Base-by-base conservation (phyloP, 1,284 basidiomycete genomes). In the Irpex rosettiformis region DNA sequence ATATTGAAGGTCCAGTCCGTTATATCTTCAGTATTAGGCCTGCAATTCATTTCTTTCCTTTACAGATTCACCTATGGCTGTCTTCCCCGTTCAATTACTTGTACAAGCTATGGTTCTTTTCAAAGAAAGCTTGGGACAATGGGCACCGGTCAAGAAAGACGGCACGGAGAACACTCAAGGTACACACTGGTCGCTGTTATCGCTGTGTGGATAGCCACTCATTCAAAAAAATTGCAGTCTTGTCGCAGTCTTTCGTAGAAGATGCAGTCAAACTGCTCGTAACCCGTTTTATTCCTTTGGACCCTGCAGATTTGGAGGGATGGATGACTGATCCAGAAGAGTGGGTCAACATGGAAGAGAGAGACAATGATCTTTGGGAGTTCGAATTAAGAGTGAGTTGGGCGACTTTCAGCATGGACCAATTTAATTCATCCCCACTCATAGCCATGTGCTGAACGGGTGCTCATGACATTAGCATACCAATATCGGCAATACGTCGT, bases 261-360 rank as follows among this genome's bases (percentile, higher is more conserved):
- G 84, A 86, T 52, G 90, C 93, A 0, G 88, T 94, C 28, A 81
- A 82, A 61, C 75, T 94, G 13, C 80, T 96, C 4, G 81, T 96
- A 24, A 88, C 88, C 33, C 83, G 89, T 24, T 90, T 94, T 66
- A 87, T 96, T 68, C 91, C 91, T 3, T 77, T 96, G 30, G 91
- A 89, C 57, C 80, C 88, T 1, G 74, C 79, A 3, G 93, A 96
- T 70, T 79, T 96, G 3, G 85, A 93, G 62, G 80, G 77, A 2
- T 91, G 94, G 86, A 81, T 88, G 74, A 79, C 81, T 25, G 91
- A 94, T 71, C 92, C 93, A 0, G 94, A 96, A 73, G 91, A 94
- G 67, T 96, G 93, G 92, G 82, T 94, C 3, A 89, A 93, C 60
- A 70, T 83, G 1, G 92, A 95, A 72, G 89, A 91, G 61, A 89